phyloP scores from a whole-genome alignment of 805 yeast genomes.

The Hanseniaspora clermontiae region DNA sequence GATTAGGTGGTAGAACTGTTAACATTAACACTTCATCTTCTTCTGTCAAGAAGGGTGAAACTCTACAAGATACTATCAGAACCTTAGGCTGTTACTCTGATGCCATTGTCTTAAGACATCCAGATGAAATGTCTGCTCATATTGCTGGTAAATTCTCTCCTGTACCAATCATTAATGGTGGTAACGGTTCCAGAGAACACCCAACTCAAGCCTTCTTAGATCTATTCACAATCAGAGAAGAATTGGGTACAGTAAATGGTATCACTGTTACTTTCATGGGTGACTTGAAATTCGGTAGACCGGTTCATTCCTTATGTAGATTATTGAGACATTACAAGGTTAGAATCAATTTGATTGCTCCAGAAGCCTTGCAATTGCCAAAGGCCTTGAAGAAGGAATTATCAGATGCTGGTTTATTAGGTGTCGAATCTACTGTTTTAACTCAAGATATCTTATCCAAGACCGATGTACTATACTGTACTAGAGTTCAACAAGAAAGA shows the following conservation, averaged over 20 bases:
- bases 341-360: conserved; percentile 80
- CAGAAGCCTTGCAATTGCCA: conserved; percentile 79
- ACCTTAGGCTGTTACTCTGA: conserved; percentile 91
- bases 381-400: conserved; percentile 56
- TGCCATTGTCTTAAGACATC: conserved; percentile 95
- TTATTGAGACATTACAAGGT: conserved; percentile 86
- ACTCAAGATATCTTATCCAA: conserved; percentile 75
- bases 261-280: conserved; percentile 98
- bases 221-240: conserved; percentile 95
- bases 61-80: conserved; percentile 91
- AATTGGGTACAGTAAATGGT: conserved; percentile 95
- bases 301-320: conserved; percentile 91
- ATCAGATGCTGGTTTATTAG: conserved; percentile 52
- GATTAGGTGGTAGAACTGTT: conserved; percentile 95
- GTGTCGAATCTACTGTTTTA: conserved; percentile 59
- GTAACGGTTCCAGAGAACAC: conserved; percentile 95
- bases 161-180: conserved; percentile 94
- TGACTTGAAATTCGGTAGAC: conserved; percentile 94
- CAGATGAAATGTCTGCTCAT: conserved; percentile 79
- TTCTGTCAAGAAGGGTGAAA: conserved; percentile 97
- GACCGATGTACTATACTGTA: conserved; percentile 93
- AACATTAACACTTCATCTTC: conserved; percentile 74
- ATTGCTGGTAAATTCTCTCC: conserved; percentile 94
- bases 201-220: conserved; percentile 98
- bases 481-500: conserved; percentile 96